phyloP scores from a whole-genome alignment of 169 alveolate species.

The Plasmodium vivax region DNA sequence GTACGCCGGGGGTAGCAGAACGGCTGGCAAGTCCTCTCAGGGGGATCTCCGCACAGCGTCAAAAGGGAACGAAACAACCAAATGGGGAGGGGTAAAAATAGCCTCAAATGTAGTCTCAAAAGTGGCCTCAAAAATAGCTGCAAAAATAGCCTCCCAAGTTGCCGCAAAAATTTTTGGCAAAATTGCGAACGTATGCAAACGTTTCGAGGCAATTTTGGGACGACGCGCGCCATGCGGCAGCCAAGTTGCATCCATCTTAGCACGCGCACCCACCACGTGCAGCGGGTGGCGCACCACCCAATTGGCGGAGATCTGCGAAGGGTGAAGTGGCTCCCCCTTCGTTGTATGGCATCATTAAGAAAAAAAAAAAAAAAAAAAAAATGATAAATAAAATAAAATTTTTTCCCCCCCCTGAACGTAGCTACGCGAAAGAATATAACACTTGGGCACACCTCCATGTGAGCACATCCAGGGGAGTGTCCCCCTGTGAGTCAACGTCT shows the following conservation, averaged over 20 bases:
- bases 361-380: too few species aligned
- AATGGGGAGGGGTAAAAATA: not conserved
- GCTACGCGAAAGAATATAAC: not conserved
- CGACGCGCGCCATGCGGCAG: not conserved
- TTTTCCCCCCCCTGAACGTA: not conserved
- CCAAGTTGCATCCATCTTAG: not conserved
- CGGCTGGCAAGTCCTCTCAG: not conserved
- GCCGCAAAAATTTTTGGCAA: not conserved
- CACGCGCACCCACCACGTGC: not conserved
- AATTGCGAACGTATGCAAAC: not conserved
- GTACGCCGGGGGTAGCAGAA: not conserved
- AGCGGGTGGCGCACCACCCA: not conserved
- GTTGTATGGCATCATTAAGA: not conserved
- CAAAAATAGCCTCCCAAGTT: not conserved
- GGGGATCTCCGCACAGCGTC: not conserved
- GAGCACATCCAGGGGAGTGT: not conserved
- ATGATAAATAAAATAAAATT: too few species aligned
- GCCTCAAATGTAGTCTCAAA: too few species aligned
- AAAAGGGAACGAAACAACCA: not conserved
- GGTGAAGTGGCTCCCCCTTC: not conserved
- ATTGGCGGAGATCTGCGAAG: not conserved
- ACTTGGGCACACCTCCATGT: not conserved
- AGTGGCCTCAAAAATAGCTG: not conserved
- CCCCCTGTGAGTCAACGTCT: not conserved
- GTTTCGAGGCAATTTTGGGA: not conserved